A percentile compares a stretch with the other conserved stretches of the same genome.
These are phyloP conservation scores for Dentipellis sp. DNA, from an alignment of 768 basidiomycete species.

Conservation along the genomic window DNA sequence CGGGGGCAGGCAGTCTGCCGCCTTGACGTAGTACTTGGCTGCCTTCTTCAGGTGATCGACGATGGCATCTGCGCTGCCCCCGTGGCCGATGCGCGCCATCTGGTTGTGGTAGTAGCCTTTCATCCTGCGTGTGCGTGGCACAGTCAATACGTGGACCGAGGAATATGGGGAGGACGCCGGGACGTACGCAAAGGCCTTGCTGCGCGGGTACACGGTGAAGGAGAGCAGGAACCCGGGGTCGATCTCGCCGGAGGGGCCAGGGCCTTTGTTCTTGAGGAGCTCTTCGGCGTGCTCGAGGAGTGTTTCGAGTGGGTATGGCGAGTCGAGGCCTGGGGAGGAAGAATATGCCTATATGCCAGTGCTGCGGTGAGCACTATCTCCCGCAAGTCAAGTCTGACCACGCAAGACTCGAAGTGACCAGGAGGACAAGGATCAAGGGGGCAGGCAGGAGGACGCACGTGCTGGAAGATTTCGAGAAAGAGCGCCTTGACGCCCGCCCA, in stretches of 20 bases:
- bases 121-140: neutral
- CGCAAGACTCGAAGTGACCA: neutral
- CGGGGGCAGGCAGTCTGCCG: neutral
- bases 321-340: neutral
- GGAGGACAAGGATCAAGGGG: no score
- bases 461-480: neutral
- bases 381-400: neutral
- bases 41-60: neutral
- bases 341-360: neutral
- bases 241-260: neutral
- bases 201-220: neutral
- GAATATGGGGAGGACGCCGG: neutral
- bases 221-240: neutral
- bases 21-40: neutral
- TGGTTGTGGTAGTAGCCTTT: neutral
- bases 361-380: neutral
- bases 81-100: neutral
- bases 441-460: neutral
- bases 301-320: neutral
- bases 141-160: neutral
- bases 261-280: neutral
- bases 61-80: neutral
- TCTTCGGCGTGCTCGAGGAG: neutral
- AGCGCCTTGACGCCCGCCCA: neutral
- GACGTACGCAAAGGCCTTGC: neutral